Evolutionary conservation across 2,329 filamentous ascomycete species (phyloP).

Genomic region (Albophoma yamanashiensis): DNA sequence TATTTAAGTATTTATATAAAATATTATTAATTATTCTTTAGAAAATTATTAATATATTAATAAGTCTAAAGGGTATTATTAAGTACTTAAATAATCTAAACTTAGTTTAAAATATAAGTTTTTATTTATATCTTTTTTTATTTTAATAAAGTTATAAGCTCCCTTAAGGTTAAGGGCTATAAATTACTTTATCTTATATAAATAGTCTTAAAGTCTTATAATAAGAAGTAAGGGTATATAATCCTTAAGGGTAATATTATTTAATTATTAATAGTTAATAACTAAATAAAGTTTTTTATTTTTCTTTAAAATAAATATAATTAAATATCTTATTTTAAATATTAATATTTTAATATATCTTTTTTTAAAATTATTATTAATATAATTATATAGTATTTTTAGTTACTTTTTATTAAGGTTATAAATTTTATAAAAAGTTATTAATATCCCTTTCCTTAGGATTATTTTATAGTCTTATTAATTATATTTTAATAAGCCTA

Average conservation of each 20-base stretch:
- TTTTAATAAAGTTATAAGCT: neutral
- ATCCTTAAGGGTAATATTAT: constrained; percentile 14
- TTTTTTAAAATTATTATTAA: neutral
- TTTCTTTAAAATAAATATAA: no score
- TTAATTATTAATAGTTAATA: constrained; percentile 14
- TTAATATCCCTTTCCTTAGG: constrained; percentile 1
- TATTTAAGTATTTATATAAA: constrained; percentile 4
- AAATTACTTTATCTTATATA: constrained; percentile 3
- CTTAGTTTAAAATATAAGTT: constrained; percentile 20
- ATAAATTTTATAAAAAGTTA: constrained; percentile 4
- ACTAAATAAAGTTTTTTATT: constrained; percentile 7
- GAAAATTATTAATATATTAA: constrained; percentile 8
- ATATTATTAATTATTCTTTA: constrained; percentile 3
- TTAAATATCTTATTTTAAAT: neutral
- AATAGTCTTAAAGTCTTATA: no score
- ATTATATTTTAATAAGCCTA: constrained; percentile 1
- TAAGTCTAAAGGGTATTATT: constrained; percentile 17
- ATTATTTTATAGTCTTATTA: constrained; percentile 4
- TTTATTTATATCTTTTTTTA: constrained; percentile 17
- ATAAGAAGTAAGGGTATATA: no score
- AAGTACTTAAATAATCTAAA: constrained; percentile 22
- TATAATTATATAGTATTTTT: neutral
- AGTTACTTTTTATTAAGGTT: constrained; percentile 5
- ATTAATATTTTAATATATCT: constrained; percentile 2
- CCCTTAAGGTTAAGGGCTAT: neutral